phyloP scores from a whole-genome alignment of 1,139 yeast species.

The Pichia sorboxylosa region DNA sequence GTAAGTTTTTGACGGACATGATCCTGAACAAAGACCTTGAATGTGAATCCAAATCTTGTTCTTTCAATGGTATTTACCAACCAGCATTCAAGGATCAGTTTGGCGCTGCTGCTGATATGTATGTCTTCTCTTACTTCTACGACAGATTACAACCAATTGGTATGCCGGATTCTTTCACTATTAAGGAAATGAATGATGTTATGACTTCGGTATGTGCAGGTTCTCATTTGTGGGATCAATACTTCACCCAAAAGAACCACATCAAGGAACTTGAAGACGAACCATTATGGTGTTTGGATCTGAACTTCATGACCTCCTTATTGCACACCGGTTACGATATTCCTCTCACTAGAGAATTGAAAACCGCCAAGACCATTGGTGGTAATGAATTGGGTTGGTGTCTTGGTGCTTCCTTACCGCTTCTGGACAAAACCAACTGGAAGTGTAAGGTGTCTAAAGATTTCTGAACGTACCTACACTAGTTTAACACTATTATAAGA shows the following conservation, averaged over 20 bases:
- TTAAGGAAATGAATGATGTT: conserved; percentile 72
- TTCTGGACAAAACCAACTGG: conserved; percentile 69
- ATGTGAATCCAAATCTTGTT: conserved; percentile 72
- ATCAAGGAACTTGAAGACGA: conserved; percentile 54
- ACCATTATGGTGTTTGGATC: conserved; percentile 90
- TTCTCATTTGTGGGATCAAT: conserved; percentile 46
- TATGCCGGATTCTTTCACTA: conserved; percentile 80
- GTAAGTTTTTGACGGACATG: conserved; percentile 74
- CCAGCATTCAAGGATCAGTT: conserved; percentile 78
- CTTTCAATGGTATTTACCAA: conserved; percentile 94
- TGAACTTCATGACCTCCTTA: conserved; percentile 79
- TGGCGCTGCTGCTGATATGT: conserved; percentile 61
- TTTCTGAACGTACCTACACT: background rate
- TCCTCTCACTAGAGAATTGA: conserved; percentile 78
- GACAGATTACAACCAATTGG: conserved; percentile 91
- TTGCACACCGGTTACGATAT: conserved; percentile 93
- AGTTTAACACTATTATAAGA: background rate
- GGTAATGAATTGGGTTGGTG: conserved; percentile 97
- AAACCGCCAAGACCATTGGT: conserved; percentile 80
- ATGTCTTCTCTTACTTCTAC: conserved; percentile 84
- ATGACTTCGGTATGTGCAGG: conserved; percentile 83
- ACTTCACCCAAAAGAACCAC: conserved; percentile 18
- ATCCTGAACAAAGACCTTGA: conserved; percentile 72
- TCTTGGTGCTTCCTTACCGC: conserved; percentile 90
- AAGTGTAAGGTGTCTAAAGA: conserved; percentile 39